These are phyloP conservation scores for Ceratocystiopsis brevicomis DNA, from an alignment of 2,329 filamentous ascomycete species.

Conservation along the genomic window DNA sequence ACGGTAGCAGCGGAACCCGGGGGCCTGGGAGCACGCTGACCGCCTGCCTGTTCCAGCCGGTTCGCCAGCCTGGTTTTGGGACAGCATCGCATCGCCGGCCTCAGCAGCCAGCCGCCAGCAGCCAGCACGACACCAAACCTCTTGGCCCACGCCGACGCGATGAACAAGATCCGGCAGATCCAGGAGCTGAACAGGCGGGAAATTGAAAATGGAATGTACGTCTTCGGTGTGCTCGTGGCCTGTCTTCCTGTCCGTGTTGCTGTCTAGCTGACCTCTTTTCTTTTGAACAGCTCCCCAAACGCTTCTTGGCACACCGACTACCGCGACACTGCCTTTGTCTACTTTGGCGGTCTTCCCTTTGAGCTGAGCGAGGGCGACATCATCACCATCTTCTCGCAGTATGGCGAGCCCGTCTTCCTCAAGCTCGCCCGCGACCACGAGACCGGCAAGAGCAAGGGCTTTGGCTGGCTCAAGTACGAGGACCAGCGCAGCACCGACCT, in stretches of 20 bases:
- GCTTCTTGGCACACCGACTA: constrained; percentile 97
- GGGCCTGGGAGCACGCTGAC: too few relatives aligned
- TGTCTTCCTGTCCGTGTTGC: too few relatives aligned
- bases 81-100: too few relatives aligned
- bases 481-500: constrained; percentile 91
- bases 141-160: constrained; percentile 21
- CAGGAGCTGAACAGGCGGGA: constrained; percentile 87
- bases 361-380: constrained; percentile 91
- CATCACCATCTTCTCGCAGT: constrained; percentile 92
- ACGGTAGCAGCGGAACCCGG: too few relatives aligned
- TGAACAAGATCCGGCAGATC: constrained; percentile 90
- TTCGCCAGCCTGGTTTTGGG: too few relatives aligned
- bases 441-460: constrained; percentile 84
- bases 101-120: neutral
- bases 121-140: neutral
- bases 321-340: constrained; percentile 83
- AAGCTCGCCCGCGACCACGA: constrained; percentile 90
- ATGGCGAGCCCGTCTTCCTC: constrained; percentile 81
- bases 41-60: too few relatives aligned
- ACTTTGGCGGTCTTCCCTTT: constrained; percentile 85
- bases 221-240: constrained; percentile 11
- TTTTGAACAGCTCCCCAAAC: constrained; percentile 44
- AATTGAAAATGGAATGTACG: constrained; percentile 69
- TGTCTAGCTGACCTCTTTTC: too few relatives aligned
- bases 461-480: constrained; percentile 95